phyloP scores from a whole-genome alignment of 495 filamentous ascomycete species.

The Penicilliopsis zonata region DNA sequence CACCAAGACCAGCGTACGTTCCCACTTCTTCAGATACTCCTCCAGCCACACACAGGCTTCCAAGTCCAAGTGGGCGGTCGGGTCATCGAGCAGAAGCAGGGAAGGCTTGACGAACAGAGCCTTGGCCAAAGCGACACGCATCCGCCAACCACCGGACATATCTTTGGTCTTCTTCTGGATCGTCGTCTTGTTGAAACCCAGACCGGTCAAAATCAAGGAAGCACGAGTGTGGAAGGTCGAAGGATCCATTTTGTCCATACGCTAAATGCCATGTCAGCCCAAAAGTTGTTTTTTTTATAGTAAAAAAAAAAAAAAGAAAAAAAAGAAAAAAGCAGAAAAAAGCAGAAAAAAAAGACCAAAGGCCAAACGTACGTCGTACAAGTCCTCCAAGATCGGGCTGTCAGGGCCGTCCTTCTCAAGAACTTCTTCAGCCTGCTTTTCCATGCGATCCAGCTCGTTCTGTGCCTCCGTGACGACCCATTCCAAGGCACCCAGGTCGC shows the following conservation, averaged over 20 bases:
- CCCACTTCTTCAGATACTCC: slow-evolving; percentile 99
- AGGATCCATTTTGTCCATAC: slow-evolving; percentile 98
- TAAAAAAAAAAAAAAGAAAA: too few relatives aligned
- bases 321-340: slow-evolving; percentile 2
- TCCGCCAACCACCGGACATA: slow-evolving; percentile 99
- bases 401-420: slow-evolving; percentile 88
- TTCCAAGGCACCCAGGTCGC: slow-evolving; percentile 79
- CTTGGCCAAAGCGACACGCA: slow-evolving; percentile 96
- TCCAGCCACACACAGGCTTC: slow-evolving; percentile 99
- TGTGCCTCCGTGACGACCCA: slow-evolving; percentile 97
- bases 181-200: slow-evolving; percentile 95
- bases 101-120: slow-evolving; percentile 97
- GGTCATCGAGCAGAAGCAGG: slow-evolving; percentile 91
- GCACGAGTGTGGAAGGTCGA: slow-evolving; percentile 98
- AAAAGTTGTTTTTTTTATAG: too few relatives aligned
- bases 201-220: slow-evolving; percentile 93
- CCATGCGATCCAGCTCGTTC: slow-evolving; percentile 80
- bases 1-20: slow-evolving; percentile 90
- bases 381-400: slow-evolving; percentile 77
- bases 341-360: slow-evolving; percentile 10
- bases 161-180: slow-evolving; percentile 99
- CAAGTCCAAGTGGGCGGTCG: slow-evolving; percentile 97
- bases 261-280: slow-evolving; percentile 43
- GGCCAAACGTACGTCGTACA: slow-evolving; percentile 71
- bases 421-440: slow-evolving; percentile 79